Conservation (phyloP, 1,139 yeast species). For the Yamadazyma taylorii region DNA sequence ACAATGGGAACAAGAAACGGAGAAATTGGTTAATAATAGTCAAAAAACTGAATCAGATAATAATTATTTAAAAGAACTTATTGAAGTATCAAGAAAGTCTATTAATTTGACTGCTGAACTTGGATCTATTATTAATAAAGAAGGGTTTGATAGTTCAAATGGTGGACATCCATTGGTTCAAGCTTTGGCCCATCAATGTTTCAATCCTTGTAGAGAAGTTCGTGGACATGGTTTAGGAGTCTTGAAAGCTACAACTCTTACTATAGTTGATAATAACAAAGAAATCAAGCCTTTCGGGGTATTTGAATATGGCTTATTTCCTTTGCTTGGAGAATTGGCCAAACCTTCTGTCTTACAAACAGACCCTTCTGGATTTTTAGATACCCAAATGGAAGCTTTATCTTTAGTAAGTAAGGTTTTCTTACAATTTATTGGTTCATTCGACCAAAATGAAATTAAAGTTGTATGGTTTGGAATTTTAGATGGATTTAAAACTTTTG, state of each 20-base stretch:
- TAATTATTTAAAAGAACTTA: conserved; percentile 50
- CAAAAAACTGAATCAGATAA: conserved; percentile 27
- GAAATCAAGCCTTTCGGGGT: conserved; percentile 51
- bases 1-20: conserved; percentile 68
- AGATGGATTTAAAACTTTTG: conserved; percentile 30
- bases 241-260: conserved; percentile 48
- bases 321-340: conserved; percentile 65
- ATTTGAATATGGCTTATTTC: conserved; percentile 73
- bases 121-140: conserved; percentile 27
- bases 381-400: conserved; percentile 67
- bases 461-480: conserved; percentile 39
- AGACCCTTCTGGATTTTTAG: conserved; percentile 62
- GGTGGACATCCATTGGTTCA: conserved; percentile 62
- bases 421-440: conserved; percentile 44
- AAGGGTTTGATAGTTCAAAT: conserved; percentile 23
- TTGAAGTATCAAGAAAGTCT: conserved; percentile 60
- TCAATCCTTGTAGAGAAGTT: conserved; percentile 81
- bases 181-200: conserved; percentile 84
- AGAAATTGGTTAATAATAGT: conserved; percentile 18
- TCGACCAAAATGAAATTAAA: conserved; percentile 24
- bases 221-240: conserved; percentile 61
- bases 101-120: conserved; percentile 59
- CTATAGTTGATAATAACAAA: conserved; percentile 23
- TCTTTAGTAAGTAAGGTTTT: conserved; percentile 71
- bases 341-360: conserved; percentile 67